Evolutionary conservation across 208 protist species (phyloP), one percentile per base, ranked within the genome.

Genomic region (Leishmania tropica): DNA sequence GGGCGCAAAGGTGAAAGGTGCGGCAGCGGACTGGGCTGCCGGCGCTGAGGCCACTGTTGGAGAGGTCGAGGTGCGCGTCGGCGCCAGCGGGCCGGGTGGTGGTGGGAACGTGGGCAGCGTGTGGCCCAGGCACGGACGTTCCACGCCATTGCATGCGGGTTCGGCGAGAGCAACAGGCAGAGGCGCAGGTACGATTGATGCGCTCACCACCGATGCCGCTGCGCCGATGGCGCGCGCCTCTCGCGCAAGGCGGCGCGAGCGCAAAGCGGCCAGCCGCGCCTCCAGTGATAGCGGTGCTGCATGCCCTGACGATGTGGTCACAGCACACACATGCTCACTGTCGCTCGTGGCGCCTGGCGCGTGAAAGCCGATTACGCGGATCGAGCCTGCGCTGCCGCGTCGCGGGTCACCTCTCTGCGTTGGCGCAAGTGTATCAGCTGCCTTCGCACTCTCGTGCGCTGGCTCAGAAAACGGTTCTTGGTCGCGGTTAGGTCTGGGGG

Each of bases 211-310:
- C 6, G 11, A 28, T 35, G 4, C 65, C 13, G 65, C 24, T 21
- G 17, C 28, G 24, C 45, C 70, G 45, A 75, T 17, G 10, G 53
- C 74, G 8, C 54, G 74, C 51, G 54, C 54, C 24, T 65, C 40
- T 51, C 75, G 75, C 28, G 37, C 75, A 19, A 54, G 47, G 48
- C 77, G 77, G 17, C 72, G 81, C 19, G 65, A 8, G n/a, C 72
- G 81, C 51, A 85, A 53, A 42, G 81, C 76, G 28, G 68, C 81
- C 24, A 85, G 72, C 3, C 81, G 76, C 48, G 67, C 68, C 72
- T 85, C 76, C 71, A 78, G 58, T 10, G 81, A 81, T 13, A 31
- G 47, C 48, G 47, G 71, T 11, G 10, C 28, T 37, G 31, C 31
- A 40, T 19, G 15, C 21, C 15, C 10, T 17, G 71, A 75, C 3